Percentiles rank a stretch among this genome's conserved stretches.
phyloP scores from a whole-genome alignment of 208 protist genomes.

The Acanthamoeba castellanii region DNA sequence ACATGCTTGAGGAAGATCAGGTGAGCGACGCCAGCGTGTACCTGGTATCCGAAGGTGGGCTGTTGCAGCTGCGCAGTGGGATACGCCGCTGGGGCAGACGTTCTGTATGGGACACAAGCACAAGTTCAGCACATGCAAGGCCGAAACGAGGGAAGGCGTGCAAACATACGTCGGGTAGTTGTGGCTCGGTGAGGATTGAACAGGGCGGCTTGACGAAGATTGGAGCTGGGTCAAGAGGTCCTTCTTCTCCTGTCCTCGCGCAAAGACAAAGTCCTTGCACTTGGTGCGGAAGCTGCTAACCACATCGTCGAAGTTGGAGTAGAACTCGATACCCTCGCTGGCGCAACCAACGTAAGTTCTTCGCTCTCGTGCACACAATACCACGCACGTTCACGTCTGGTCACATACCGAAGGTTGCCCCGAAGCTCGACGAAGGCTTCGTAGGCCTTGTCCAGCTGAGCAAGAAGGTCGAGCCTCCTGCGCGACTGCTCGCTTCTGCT shows the following conservation, averaged over 20 bases:
- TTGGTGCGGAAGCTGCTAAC: constrained; percentile 41
- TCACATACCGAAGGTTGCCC: not conserved
- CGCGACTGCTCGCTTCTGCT: constrained; percentile 20
- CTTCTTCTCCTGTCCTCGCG: not conserved
- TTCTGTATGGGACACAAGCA: not conserved
- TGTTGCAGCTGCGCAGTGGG: constrained; percentile 9
- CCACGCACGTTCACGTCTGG: not conserved
- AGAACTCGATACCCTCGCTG: constrained; percentile 58
- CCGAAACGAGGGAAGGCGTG: not conserved
- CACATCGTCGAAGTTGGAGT: constrained; percentile 48
- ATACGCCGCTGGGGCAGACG: not conserved
- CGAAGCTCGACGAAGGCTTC: not conserved
- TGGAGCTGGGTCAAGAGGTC: constrained; percentile 24
- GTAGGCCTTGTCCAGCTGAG: constrained; percentile 21
- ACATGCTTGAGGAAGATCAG: not conserved
- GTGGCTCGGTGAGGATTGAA: not conserved
- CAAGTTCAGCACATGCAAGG: not conserved
- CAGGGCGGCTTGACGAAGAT: not conserved
- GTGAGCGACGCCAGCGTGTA: not conserved
- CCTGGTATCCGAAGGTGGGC: not conserved
- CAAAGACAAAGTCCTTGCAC: constrained; percentile 63
- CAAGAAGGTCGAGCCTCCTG: not conserved
- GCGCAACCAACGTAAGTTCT: not conserved
- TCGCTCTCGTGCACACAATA: not conserved
- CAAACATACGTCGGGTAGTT: not conserved